phyloP scores from a whole-genome alignment of 805 yeast genomes.

The Monosporozyma aerobia region DNA sequence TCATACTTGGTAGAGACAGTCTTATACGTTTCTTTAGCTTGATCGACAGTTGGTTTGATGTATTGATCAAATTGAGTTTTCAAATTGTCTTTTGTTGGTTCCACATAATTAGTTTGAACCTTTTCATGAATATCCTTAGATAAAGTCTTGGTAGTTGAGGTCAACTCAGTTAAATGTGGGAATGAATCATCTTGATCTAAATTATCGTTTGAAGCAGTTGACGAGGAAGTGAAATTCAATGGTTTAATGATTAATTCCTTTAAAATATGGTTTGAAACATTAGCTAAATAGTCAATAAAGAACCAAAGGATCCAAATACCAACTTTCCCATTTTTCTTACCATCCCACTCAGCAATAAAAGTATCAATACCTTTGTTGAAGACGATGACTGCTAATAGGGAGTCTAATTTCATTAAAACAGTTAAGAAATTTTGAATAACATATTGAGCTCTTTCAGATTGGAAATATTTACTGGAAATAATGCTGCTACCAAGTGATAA shows the following conservation, averaged over 20 bases:
- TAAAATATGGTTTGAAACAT: conserved; percentile 22
- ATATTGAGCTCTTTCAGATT: neutral
- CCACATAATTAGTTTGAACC: conserved; percentile 14
- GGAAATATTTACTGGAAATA: neutral
- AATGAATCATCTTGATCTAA: conserved; percentile 5
- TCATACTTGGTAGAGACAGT: conserved; percentile 24
- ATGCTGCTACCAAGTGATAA: neutral
- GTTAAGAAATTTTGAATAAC: neutral
- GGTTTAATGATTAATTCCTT: conserved; percentile 25
- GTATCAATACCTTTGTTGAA: conserved; percentile 26
- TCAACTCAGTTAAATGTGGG: conserved; percentile 24
- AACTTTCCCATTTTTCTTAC: conserved; percentile 12
- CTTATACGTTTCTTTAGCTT: conserved; percentile 14
- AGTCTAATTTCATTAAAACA: conserved; percentile 11
- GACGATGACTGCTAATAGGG: conserved; percentile 19
- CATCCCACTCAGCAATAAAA: conserved; percentile 5
- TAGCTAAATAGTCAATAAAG: conserved; percentile 25
- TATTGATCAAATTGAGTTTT: conserved; percentile 6
- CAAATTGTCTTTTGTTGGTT: conserved; percentile 16
- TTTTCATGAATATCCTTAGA: conserved; percentile 20
- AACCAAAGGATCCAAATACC: conserved; percentile 26
- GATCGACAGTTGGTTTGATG: conserved; percentile 2
- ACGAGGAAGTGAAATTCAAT: conserved; percentile 8
- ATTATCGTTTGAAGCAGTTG: neutral
- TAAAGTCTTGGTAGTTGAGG: conserved; percentile 21